Base-by-base conservation (phyloP, 2,329 filamentous ascomycete genomes). In the Blastomyces percursus region DNA sequence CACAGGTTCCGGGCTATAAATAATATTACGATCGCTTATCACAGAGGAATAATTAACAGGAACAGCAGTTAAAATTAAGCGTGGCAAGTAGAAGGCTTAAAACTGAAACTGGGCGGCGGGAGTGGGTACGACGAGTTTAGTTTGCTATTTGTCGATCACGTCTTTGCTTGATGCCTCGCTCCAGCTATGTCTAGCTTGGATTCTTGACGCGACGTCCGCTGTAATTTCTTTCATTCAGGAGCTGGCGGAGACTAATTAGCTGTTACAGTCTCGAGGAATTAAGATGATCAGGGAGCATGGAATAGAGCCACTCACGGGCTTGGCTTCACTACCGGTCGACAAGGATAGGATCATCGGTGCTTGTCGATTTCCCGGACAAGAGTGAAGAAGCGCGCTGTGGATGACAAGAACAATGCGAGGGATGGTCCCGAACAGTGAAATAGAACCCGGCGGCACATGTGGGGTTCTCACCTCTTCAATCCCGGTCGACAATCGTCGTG, bases 271-370 rank as follows among this genome's bases (percentile, higher is more conserved):
- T 54, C 19, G 35, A 52, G 59, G 44, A 60, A 60, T 60, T 60
- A 60, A 60, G 38, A 60, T 60, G 59, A 60, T 44, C 35, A 60
- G 59, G 59, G 59, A 60, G 46, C 46, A 54, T 52, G 46, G 14
- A 52, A 12, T 19, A 27, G 59, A 60, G 59, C 59, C 48, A 52
- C 46, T 38, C 0, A 12, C 24, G 46, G 38, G 24, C 56, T 40
- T 46, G 30, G 30, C 56, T 59, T 35, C 42, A 59, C 27, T 24
- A 21, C n/a, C 27, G 27, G 46, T n/a, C 27, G 24, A 42, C 40
- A 59, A 27, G 57, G 27, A 24, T 46, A 42, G 27, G 19, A 35
- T 27, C 57, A 59, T 59, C 27, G 42, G 42, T 21, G 27, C 42
- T 14, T 59, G 30, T 27, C 42, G 12, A 48, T 48, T 48, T 48